A percentile compares a stretch with the other conserved stretches of the same genome.
Evolutionary conservation across 2,329 filamentous ascomycete genomes (phyloP).

Genomic region (Dothistroma pini): DNA sequence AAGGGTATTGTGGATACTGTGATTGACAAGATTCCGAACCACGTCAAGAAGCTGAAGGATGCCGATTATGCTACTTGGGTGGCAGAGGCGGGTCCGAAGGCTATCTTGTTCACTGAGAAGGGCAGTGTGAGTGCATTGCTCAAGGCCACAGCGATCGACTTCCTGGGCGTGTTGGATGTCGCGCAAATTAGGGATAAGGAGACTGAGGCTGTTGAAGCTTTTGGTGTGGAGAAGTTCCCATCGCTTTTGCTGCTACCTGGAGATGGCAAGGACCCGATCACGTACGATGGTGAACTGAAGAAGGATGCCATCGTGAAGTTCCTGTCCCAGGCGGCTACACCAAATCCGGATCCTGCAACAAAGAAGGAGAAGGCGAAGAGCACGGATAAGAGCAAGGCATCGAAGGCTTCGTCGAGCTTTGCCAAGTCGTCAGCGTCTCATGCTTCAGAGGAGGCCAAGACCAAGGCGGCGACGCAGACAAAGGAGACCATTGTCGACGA

Average conservation of each 20-base stretch:
- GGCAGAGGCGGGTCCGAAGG: conserved; percentile 69
- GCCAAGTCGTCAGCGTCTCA: conserved; percentile 52
- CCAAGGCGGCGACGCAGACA: conserved; percentile 47
- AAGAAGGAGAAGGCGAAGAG: conserved; percentile 45
- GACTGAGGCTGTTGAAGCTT: conserved; percentile 64
- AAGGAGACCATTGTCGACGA: conserved; percentile 50
- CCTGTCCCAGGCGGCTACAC: conserved; percentile 70
- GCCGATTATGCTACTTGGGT: conserved; percentile 71
- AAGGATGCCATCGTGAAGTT: conserved; percentile 80
- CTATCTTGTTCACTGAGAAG: conserved; percentile 90
- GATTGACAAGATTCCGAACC: conserved; percentile 83
- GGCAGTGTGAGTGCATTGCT: conserved; percentile 79
- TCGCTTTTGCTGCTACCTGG: conserved; percentile 75
- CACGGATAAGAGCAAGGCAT: conserved; percentile 44
- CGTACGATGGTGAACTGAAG: conserved; percentile 80
- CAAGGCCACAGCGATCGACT: conserved; percentile 85
- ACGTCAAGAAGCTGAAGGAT: conserved; percentile 77
- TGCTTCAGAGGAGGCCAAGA: conserved; percentile 47
- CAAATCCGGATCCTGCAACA: conserved; percentile 72
- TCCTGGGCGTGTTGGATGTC: conserved; percentile 71
- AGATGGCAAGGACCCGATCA: conserved; percentile 62
- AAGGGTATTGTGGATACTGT: conserved; percentile 85
- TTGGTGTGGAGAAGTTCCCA: conserved; percentile 74
- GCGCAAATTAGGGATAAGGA: conserved; percentile 85
- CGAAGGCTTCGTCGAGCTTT: conserved; percentile 47